Base-by-base conservation (phyloP, 345 rosid species). In the Crucihimalaya himalaica region DNA sequence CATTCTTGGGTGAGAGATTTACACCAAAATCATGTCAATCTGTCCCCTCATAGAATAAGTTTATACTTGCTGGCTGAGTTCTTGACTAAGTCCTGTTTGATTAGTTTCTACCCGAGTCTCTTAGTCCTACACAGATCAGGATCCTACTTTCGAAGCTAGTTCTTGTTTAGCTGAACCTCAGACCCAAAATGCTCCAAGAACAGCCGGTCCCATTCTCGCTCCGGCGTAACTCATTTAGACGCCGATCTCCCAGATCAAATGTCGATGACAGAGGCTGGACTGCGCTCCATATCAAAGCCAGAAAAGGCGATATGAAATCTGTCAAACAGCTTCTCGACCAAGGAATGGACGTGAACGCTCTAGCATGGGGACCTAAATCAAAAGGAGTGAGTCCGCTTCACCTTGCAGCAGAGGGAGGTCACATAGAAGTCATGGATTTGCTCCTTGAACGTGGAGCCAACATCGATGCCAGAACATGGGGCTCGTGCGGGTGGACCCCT, bases 401-500 rank as follows among this genome's bases (percentile, higher is more conserved):
- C 85, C 99, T 95, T 74, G 99, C 97, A 70, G 96, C 99, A 4
- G 88, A 92, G 84, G 97, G 97, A 68, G 99, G 99, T 32, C 93
- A 95, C 63, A 71, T 95, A 15, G 86, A 88, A 70, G 89, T 95
- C 28, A 92, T 95, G 93, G 99, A 92, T 82, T 86, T 84, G 74
- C 80, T 95, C 72, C 97, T 95, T 1, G 99, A 88, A 15, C 97
- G 90, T 8, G 99, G 99, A 35, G 97, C 97, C 43, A 81, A 95
- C 72, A 95, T 95, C 5, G 99, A 95, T 78, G 97, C 99, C 1
- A 88, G 97, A 74, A 88, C 97, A 7, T 80, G 82, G 89, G 99
- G 99, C 54, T 90, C 92, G 4, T 95, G 99, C 76, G 97, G 97
- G 51, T 95, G 98, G 98, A 95, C 99, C 1, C 99, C 99, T 13